Percentiles rank a stretch among this genome's conserved stretches.
phyloP scores from a whole-genome alignment of 2,329 filamentous ascomycete species.

The Exophiala viscosa region DNA sequence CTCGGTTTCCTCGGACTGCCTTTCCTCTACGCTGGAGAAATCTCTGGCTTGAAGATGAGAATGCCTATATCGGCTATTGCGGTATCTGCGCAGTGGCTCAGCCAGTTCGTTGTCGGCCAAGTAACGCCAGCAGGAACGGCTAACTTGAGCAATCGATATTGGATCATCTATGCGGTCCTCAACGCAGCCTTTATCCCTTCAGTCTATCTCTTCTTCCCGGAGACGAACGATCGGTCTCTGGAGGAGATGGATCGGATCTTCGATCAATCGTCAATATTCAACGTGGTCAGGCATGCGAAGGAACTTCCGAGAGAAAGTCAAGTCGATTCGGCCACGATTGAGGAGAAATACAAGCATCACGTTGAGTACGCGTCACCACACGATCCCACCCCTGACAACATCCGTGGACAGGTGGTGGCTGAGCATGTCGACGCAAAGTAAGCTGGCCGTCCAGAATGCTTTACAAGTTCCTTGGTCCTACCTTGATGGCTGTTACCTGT shows the following conservation, averaged over 20 bases:
- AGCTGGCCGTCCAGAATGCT: too few species aligned
- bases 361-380: too few species aligned
- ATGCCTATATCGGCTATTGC: slow-evolving; percentile 41
- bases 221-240: slow-evolving; percentile 61
- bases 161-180: slow-evolving; percentile 29
- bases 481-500: too few species aligned
- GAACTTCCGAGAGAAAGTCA: too few species aligned
- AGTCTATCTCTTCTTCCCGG: slow-evolving; percentile 29
- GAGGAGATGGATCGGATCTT: slow-evolving; percentile 59
- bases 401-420: too few species aligned
- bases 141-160: slow-evolving; percentile 44
- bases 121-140: slow-evolving; percentile 42
- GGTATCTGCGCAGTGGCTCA: slow-evolving; percentile 51
- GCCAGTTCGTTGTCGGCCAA: slow-evolving; percentile 65
- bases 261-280: slow-evolving; percentile 2
- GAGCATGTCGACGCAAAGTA: too few species aligned
- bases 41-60: slow-evolving; percentile 47
- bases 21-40: slow-evolving; percentile 29
- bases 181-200: slow-evolving; percentile 34
- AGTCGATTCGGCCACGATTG: too few species aligned
- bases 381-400: too few species aligned
- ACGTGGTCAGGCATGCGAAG: neutral
- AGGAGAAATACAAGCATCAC: too few species aligned
- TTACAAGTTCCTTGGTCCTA: too few species aligned
- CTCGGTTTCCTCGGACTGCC: slow-evolving; percentile 1